Percentiles rank a stretch among this genome's conserved stretches.
Evolutionary conservation across 2,329 filamentous ascomycete species (phyloP).

Genomic region (Aspergillus sp.): DNA sequence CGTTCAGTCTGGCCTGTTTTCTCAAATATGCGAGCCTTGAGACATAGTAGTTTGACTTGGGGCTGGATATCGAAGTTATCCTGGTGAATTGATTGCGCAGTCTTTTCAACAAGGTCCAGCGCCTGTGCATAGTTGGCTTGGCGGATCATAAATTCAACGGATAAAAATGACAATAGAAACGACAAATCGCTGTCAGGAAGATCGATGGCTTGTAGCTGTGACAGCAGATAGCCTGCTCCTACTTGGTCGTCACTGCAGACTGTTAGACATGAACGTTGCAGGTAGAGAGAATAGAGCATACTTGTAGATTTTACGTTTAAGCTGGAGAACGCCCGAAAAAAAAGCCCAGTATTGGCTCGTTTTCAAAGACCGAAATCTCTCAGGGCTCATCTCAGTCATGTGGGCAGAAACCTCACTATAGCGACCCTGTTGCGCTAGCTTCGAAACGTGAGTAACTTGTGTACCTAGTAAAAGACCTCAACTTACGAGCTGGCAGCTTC

Average conservation of each 20-base stretch:
- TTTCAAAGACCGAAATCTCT: constrained; percentile 70
- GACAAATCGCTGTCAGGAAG: constrained; percentile 59
- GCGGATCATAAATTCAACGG: constrained; percentile 60
- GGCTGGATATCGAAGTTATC: constrained; percentile 64
- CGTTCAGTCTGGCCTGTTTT: constrained; percentile 68
- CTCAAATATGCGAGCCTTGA: constrained; percentile 71
- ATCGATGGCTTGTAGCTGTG: constrained; percentile 55
- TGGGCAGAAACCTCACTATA: constrained; percentile 67
- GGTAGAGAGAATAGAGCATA: constrained; percentile 18
- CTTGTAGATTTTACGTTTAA: constrained; percentile 45
- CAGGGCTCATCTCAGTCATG: constrained; percentile 61
- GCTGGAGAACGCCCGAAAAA: constrained; percentile 44
- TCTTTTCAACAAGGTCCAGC: constrained; percentile 54
- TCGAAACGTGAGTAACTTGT: constrained; percentile 5
- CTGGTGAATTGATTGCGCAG: constrained; percentile 53
- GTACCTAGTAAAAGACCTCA: neutral
- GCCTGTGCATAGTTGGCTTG: constrained; percentile 55
- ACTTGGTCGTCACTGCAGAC: constrained; percentile 53
- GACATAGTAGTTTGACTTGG: constrained; percentile 68
- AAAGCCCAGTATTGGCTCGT: constrained; percentile 61
- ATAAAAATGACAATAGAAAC: constrained; percentile 59
- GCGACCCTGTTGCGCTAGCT: constrained; percentile 64
- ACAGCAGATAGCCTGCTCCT: constrained; percentile 57
- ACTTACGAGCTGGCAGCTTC: constrained; percentile 62
- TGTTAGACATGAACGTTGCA: constrained; percentile 17